Conservation (phyloP, 306 rosid species). For the Glycine tomentella region DNA sequence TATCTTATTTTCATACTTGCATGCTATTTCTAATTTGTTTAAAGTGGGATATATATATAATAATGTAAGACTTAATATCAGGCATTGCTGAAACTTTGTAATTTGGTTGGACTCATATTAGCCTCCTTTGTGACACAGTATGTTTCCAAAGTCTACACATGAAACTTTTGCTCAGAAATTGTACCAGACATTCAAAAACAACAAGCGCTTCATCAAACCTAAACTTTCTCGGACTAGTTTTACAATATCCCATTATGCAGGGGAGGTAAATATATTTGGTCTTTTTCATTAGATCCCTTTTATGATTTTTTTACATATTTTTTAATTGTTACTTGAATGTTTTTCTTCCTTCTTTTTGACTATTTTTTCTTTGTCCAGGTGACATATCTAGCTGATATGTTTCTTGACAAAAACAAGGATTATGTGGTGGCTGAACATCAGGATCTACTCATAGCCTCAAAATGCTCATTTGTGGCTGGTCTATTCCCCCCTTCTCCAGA, state of each 20-base stretch:
- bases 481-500: constrained; percentile 89
- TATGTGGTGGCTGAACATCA: constrained; percentile 99
- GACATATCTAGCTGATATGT: constrained; percentile 87
- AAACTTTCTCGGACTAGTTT: constrained; percentile 99
- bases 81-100: constrained; percentile 42
- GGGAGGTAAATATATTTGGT: constrained; percentile 75
- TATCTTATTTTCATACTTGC: constrained; percentile 8
- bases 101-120: constrained; percentile 51
- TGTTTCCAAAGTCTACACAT: constrained; percentile 99
- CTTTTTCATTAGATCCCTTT: constrained; percentile 38
- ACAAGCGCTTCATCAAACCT: constrained; percentile 98
- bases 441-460: constrained; percentile 86
- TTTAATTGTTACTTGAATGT: constrained; percentile 27
- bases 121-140: constrained; percentile 75
- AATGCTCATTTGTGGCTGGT: constrained; percentile 86
- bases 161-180: constrained; percentile 98
- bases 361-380: constrained; percentile 66
- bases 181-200: constrained; percentile 94
- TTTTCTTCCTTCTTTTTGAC: constrained; percentile 37
- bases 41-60: constrained; percentile 30
- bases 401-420: constrained; percentile 98
- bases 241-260: constrained; percentile 94
- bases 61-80: constrained; percentile 26
- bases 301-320: not conserved
- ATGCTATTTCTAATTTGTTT: constrained; percentile 38